Evolutionary conservation across 495 filamentous ascomycete genomes (phyloP).

Genomic region (Margaritispora aquatica): DNA sequence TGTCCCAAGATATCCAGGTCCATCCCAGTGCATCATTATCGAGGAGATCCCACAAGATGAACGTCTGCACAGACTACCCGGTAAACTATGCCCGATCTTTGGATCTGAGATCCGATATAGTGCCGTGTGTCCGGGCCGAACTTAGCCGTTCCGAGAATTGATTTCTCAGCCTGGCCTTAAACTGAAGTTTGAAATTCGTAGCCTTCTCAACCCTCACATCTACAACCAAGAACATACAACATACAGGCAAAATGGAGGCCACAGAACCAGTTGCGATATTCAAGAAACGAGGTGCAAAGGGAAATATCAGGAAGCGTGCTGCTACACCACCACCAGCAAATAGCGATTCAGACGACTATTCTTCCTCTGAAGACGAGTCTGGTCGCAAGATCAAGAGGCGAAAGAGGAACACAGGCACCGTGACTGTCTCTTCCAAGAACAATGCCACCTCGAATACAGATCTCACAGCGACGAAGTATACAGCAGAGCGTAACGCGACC

Average conservation of each 20-base stretch:
- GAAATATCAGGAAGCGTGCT: constrained; percentile 74
- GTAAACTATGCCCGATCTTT: no score
- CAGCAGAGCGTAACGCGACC: constrained; percentile 48
- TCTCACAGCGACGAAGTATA: constrained; percentile 48
- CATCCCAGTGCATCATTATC: not conserved
- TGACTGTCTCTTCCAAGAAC: constrained; percentile 47
- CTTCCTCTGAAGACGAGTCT: constrained; percentile 70
- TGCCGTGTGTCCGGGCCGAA: not conserved
- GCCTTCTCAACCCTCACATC: not conserved
- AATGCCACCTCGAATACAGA: constrained; percentile 32
- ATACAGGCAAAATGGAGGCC: constrained; percentile 16
- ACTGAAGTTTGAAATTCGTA: not conserved
- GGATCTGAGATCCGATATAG: not conserved
- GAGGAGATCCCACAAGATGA: no score
- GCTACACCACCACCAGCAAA: constrained; percentile 69
- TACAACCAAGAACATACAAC: not conserved
- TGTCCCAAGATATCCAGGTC: not conserved
- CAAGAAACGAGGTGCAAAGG: constrained; percentile 84
- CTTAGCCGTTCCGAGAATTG: no score
- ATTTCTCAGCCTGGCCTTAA: not conserved
- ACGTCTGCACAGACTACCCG: not conserved
- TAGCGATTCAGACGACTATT: constrained; percentile 51
- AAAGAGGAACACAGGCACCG: constrained; percentile 59
- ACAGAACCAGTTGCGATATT: constrained; percentile 56
- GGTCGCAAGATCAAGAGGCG: constrained; percentile 71